Base-by-base conservation (phyloP, 192 early-diverging fungal genomes). In the Dissophora globulifera region DNA sequence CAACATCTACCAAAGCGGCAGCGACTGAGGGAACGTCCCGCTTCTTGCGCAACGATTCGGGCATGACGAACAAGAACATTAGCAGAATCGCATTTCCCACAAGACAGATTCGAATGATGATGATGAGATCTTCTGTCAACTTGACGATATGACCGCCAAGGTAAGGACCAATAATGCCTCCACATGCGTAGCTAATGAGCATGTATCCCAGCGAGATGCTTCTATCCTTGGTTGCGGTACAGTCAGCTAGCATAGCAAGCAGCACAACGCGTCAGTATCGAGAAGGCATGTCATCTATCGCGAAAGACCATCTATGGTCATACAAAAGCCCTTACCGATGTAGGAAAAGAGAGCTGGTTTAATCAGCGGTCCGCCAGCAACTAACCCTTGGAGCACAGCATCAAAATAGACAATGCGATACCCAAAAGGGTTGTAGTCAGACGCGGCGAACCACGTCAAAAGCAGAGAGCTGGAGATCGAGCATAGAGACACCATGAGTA, bases 151-250 rank as follows among this genome's bases (percentile, higher is more conserved):
- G 43, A 0, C 55, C 65, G 8, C 65, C 55, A 2, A 58, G 7
- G 13, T 8, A 42, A 2, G 47, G 38, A 15, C 65, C 65, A 2
- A 58, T 30, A 10, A 48, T 42, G 20, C 4, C 7, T 15, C 65
- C 65, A 0, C 57, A 16, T 12, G 65, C 41, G 8, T n/a, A 49
- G 13, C 43, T 49, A 8, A 38, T 58, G 17, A 20, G 4, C 4
- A 23, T n/a, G 55, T 41, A 67, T 11, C 65, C 65, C 11, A 67
- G 30, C n/a, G 9, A n/a, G 0, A 50, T 38, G 27, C 65, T 67
- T 15, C 65, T 45, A 0, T 15, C 19, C 2, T 16, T 3, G 4
- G n/a, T 27, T 12, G 55, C 16, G 9, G 65, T 58, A n/a, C 65
- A 67, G 13, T 67, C 65, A n/a, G 55, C 65, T 67, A 40, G 35